These are phyloP conservation scores for Periglandula ipomoeae DNA, from an alignment of 2,329 filamentous ascomycete genomes.

Conservation along the genomic window DNA sequence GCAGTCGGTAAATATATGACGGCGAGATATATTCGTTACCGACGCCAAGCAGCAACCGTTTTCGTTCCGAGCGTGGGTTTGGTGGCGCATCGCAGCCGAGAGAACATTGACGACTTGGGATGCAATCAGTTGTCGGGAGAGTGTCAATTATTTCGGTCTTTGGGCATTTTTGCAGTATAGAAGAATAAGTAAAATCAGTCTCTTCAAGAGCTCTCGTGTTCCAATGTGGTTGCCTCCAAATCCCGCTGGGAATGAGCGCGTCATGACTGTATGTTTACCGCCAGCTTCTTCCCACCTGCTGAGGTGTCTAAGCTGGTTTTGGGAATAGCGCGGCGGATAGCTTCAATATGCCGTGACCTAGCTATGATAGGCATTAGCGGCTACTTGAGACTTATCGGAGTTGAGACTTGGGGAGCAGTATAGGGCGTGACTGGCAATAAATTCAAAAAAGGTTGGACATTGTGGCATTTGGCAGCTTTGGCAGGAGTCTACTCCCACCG, in stretches of 20 bases:
- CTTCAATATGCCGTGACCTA: not conserved
- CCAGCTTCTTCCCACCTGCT: not conserved
- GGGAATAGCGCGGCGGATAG: not conserved
- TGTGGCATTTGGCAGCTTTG: no score
- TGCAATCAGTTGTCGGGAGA: no score
- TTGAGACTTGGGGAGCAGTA: not conserved
- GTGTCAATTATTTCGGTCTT: not conserved
- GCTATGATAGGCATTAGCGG: not conserved
- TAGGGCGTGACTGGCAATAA: not conserved
- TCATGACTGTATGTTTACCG: not conserved
- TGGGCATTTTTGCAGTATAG: not conserved
- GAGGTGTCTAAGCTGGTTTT: not conserved
- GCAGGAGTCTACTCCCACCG: no score
- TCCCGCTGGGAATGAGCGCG: not conserved
- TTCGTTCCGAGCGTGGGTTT: no score
- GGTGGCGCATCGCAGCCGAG: no score
- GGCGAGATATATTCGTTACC: no score
- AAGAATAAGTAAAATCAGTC: not conserved
- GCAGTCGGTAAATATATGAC: no score
- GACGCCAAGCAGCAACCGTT: no score
- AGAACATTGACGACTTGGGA: no score
- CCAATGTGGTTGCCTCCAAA: not conserved
- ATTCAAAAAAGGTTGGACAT: not conserved
- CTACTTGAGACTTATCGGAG: not conserved
- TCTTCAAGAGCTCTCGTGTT: not conserved